phyloP scores from a whole-genome alignment of 352 stramenopile genomes.

The Phytophthora pinifolia region DNA sequence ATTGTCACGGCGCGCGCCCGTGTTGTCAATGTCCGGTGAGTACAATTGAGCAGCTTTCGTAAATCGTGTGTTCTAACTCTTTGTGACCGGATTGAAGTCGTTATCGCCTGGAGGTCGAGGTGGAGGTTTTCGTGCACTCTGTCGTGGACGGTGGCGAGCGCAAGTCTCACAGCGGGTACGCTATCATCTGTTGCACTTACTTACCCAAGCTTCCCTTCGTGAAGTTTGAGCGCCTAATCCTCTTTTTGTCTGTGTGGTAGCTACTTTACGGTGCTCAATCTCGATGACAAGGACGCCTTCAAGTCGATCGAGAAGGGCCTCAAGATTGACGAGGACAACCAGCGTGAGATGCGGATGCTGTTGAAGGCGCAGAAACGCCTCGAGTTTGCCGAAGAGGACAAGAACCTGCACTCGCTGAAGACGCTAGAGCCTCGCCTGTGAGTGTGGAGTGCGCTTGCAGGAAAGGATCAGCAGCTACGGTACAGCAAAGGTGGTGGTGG shows the following conservation, averaged over 20 bases:
- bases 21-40: constrained; percentile 65
- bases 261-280: constrained; percentile 64
- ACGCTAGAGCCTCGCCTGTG: constrained; percentile 35
- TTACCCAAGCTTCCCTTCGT: neutral
- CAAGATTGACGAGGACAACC: constrained; percentile 44
- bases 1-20: constrained; percentile 63
- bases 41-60: constrained; percentile 1
- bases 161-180: constrained; percentile 59
- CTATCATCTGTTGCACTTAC: neutral
- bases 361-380: constrained; percentile 62
- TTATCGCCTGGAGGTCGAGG: constrained; percentile 62
- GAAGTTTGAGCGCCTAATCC: neutral
- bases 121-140: constrained; percentile 56
- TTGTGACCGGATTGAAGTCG: constrained; percentile 27
- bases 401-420: constrained; percentile 47
- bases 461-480: neutral
- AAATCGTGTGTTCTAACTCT: neutral
- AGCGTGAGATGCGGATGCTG: constrained; percentile 50
- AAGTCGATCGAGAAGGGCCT: constrained; percentile 52
- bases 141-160: constrained; percentile 31
- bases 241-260: constrained; percentile 18
- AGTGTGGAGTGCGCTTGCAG: constrained; percentile 2
- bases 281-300: constrained; percentile 41
- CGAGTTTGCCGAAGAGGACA: constrained; percentile 56
- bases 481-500: too few species aligned